Conservation (phyloP, 345 rosid species). For the Rubroshorea leprosula region DNA sequence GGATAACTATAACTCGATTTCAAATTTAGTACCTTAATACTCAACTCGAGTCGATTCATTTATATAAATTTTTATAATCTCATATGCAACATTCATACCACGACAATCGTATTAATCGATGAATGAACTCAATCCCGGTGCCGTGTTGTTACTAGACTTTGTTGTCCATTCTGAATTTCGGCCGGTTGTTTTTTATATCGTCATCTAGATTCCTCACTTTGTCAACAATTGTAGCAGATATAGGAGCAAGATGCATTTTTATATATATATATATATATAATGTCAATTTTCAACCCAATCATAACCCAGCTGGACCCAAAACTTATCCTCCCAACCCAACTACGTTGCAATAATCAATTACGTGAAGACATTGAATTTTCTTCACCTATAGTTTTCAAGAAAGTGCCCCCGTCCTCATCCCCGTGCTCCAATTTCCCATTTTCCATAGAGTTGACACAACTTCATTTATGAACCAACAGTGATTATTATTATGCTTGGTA, state of each 20-base stretch:
- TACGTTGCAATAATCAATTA: background rate
- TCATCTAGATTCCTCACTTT: background rate
- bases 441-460: background rate
- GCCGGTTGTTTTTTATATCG: background rate
- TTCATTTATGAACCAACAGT: background rate
- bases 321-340: background rate
- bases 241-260: no score
- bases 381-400: background rate
- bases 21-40: no score
- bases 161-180: conserved; percentile 8
- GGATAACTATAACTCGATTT: no score
- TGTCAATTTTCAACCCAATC: background rate
- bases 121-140: no score
- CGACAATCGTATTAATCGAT: no score
- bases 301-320: conserved; percentile 8
- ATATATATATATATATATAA: no score
- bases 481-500: no score
- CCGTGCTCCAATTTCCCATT: background rate
- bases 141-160: background rate
- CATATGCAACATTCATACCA: no score
- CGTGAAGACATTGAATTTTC: no score
- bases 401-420: background rate
- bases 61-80: no score
- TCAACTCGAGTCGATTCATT: no score
- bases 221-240: background rate